These are phyloP conservation scores for Canavalia ensiformis DNA, from an alignment of 306 rosid species.

Conservation along the genomic window DNA sequence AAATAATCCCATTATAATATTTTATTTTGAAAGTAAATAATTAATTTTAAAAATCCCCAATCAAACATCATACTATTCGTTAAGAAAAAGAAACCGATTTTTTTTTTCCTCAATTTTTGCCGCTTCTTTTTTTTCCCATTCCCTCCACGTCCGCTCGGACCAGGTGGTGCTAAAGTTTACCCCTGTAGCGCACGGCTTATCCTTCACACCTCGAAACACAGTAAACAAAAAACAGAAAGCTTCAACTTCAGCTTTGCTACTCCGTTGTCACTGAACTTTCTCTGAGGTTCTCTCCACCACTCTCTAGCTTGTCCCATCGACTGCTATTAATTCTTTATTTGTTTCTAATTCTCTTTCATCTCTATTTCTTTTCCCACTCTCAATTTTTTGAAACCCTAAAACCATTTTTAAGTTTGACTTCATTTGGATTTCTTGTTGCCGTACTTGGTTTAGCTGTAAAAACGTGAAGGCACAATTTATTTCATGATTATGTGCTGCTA, in stretches of 20 bases:
- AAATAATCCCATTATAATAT: no score
- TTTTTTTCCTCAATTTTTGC: slow-evolving; percentile 37
- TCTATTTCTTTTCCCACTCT: not conserved
- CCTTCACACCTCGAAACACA: slow-evolving; percentile 47
- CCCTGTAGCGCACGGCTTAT: slow-evolving; percentile 37
- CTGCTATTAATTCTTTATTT: not conserved
- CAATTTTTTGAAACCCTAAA: slow-evolving; percentile 53
- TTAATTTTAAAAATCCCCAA: no score
- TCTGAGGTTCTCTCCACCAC: slow-evolving; percentile 39
- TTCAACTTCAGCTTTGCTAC: slow-evolving; percentile 23
- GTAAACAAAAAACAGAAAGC: not conserved
- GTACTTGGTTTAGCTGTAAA: not conserved
- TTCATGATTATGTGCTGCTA: not conserved
- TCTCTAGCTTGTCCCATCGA: not conserved
- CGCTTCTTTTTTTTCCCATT: slow-evolving; percentile 35
- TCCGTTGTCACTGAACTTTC: slow-evolving; percentile 6
- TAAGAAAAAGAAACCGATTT: not conserved
- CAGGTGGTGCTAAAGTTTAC: slow-evolving; percentile 3
- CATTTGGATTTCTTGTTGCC: not conserved
- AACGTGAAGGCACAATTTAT: not conserved
- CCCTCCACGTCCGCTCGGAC: slow-evolving; percentile 42
- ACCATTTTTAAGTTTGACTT: not conserved
- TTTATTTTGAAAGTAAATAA: no score
- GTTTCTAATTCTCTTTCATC: not conserved
- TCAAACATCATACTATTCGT: no score